These are phyloP conservation scores for Paragyromitra xinjiangensis DNA, from an alignment of 495 filamentous ascomycete species.

Conservation along the genomic window DNA sequence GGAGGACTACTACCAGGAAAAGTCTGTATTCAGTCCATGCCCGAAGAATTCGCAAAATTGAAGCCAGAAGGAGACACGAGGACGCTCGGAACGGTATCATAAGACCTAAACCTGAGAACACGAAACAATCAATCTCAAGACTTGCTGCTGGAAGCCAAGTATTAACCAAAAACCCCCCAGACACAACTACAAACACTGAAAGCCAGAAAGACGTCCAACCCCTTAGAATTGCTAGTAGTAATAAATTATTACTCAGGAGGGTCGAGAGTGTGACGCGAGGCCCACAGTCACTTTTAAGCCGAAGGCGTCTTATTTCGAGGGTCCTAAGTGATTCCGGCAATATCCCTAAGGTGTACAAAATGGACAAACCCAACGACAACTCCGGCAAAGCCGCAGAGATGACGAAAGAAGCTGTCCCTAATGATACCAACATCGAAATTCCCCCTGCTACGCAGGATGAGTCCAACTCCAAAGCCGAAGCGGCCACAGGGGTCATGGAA, in stretches of 20 bases:
- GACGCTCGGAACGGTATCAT: neutral
- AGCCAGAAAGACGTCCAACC: neutral
- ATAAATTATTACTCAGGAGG: neutral
- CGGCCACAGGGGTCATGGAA: neutral
- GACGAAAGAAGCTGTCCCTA: slow-evolving; percentile 4
- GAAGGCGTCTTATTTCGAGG: neutral
- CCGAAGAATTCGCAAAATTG: neutral
- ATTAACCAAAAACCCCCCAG: neutral
- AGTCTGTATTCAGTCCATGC: neutral
- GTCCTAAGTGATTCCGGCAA: neutral
- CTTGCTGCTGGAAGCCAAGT: neutral
- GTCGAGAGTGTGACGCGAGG: neutral
- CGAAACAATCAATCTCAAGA: neutral
- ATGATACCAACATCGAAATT: slow-evolving; percentile 16
- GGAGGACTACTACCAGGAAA: neutral
- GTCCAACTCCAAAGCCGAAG: neutral
- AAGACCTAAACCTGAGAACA: too few relatives aligned
- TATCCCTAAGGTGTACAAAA: neutral
- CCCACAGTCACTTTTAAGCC: neutral
- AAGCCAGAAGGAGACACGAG: neutral
- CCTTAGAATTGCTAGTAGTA: neutral
- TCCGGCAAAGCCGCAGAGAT: neutral
- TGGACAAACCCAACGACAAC: neutral
- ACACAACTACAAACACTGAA: neutral
- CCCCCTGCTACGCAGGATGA: neutral